These are phyloP conservation scores for Petunia secreta DNA, from an alignment of 257 asterid species.

Conservation along the genomic window DNA sequence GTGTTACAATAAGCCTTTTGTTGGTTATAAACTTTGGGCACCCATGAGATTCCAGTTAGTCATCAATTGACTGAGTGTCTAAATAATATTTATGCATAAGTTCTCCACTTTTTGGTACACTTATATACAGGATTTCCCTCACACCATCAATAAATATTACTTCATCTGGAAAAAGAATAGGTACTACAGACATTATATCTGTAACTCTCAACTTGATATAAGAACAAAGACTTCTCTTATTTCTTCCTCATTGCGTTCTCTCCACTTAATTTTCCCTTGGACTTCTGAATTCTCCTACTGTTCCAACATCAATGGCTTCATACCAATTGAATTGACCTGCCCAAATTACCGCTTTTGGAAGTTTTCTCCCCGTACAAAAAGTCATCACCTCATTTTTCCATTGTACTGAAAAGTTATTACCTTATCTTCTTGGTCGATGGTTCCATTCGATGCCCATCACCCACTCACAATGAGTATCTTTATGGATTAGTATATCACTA, in stretches of 20 bases:
- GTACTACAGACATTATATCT: background rate
- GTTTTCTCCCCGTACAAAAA: background rate
- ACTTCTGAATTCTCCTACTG: background rate
- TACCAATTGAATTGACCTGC: conserved; percentile 1
- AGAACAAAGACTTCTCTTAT: background rate
- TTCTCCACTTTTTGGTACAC: background rate
- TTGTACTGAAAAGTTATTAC: background rate
- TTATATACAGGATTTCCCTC: background rate
- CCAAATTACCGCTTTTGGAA: background rate
- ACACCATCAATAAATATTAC: background rate
- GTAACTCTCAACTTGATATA: background rate
- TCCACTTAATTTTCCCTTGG: background rate
- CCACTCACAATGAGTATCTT: background rate
- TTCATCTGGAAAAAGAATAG: background rate
- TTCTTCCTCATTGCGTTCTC: background rate
- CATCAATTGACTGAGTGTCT: background rate
- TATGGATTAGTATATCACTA: background rate
- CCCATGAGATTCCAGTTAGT: background rate
- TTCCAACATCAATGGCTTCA: background rate
- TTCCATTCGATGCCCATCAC: background rate
- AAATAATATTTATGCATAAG: background rate
- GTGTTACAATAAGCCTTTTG: background rate
- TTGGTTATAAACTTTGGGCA: background rate
- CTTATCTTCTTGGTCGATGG: conserved; percentile 15
- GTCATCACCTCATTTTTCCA: background rate